Base-by-base conservation (phyloP, 768 basidiomycete genomes). In the Naganishia friedmannii region DNA sequence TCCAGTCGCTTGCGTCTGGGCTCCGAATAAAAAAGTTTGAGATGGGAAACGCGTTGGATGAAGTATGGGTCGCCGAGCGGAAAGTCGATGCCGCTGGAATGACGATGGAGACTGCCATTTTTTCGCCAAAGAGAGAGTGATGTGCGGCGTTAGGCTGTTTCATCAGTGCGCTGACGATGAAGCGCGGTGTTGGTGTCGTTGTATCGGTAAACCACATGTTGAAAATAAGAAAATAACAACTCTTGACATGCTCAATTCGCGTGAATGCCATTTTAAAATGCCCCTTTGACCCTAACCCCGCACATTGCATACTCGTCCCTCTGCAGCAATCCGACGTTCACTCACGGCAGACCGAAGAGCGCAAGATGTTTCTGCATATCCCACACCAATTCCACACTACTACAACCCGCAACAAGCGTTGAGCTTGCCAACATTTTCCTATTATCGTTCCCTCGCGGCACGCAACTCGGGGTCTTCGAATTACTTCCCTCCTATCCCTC, bases 11-110 rank as follows among this genome's bases (percentile, higher is more conserved):
- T 42, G 70, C 70, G 6, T 53, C 70, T 31, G 48, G 37, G 13
- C 51, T 67, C 3, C 53, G 70, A 19, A 34, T 65, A n/a, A 60
- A 51, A 45, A 53, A 65, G n/a, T 70, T 60, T 45, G 70, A 70
- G 29, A 15, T 70, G 23, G 55, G 53, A 4, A 39, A 55, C n/a
- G 70, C 70, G 17, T 37, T 66, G 53, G 63, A 70, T n/a, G 70
- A 70, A 21, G 26, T 66, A 19, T 54, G 54, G 42, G 70, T 65
- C 17, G 65, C 65, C 9, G 54, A 57, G 46, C 53, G 46, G 19
- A 70, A 67, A 46, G 57, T 54, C 0, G 48, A 65, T 28, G 69
- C 69, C n/a, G 69, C 69, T 17, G 69, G 63, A 31, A 70, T 70
- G 60, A 53, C 48, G 69, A 63, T 63, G 60, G 60, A 45, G 42